Conservation (phyloP, 2,329 filamentous ascomycete genomes). For the Paraconiothyrium sp. region DNA sequence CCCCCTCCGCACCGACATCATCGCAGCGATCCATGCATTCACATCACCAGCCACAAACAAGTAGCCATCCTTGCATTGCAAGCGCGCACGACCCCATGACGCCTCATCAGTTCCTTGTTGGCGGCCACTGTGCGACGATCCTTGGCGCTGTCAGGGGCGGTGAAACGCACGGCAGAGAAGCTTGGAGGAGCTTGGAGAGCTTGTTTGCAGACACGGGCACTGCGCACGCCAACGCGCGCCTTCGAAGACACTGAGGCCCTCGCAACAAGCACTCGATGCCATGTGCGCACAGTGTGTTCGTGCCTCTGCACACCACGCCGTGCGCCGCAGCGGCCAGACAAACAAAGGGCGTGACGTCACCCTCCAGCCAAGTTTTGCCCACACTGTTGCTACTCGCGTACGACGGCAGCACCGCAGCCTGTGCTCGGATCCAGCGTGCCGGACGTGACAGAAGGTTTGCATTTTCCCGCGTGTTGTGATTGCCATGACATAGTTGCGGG, state of each 20-base stretch:
- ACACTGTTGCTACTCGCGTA: neutral
- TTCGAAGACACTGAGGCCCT: no score
- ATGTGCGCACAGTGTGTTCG: neutral
- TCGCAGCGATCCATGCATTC: constrained; percentile 15
- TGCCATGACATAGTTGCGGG: neutral
- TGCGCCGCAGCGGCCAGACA: neutral
- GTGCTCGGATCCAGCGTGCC: neutral
- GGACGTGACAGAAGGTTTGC: constrained; percentile 1
- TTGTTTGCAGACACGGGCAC: neutral
- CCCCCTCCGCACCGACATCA: constrained; percentile 27
- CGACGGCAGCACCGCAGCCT: neutral
- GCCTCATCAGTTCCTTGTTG: constrained; percentile 11
- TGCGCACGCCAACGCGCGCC: neutral
- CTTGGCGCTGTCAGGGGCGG: constrained; percentile 14
- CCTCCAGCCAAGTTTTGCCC: neutral
- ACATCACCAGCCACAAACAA: constrained; percentile 40
- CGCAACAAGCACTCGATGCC: neutral
- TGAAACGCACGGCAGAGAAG: constrained; percentile 20
- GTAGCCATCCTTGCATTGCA: constrained; percentile 31
- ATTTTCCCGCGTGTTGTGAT: neutral
- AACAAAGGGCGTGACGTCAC: neutral
- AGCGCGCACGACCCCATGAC: constrained; percentile 5
- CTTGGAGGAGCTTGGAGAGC: constrained; percentile 18
- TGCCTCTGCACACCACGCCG: neutral
- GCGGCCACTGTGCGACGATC: constrained; percentile 17